These are phyloP conservation scores for Saccharum officinarum DNA, from an alignment of 176 grass and related monocot genomes.

Conservation along the genomic window DNA sequence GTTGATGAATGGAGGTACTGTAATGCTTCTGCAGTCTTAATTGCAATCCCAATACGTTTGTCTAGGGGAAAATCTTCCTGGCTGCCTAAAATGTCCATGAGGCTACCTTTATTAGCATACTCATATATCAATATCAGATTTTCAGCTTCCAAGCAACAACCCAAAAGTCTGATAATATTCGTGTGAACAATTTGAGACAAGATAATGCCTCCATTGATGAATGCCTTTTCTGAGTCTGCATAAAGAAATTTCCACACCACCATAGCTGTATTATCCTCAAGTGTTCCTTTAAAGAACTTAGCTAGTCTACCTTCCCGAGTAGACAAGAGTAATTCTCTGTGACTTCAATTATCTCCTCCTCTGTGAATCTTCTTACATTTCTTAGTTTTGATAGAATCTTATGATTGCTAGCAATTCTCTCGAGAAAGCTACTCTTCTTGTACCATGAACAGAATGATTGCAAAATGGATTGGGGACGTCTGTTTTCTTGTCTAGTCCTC, in stretches of 20 bases:
- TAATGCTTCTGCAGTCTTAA: conserved; percentile 7
- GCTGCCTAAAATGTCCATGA: neutral
- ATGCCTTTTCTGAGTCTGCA: neutral
- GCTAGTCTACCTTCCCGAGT: no score
- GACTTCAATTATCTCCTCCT: neutral
- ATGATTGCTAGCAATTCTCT: neutral
- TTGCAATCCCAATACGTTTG: neutral
- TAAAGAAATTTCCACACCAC: neutral
- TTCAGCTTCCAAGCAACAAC: neutral
- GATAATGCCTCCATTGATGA: neutral
- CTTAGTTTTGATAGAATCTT: neutral
- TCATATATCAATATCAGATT: neutral
- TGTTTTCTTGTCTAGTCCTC: neutral
- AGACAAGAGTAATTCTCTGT: neutral
- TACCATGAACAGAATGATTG: no score
- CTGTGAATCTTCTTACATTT: neutral
- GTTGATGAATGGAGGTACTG: neutral
- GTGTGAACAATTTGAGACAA: neutral
- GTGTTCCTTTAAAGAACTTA: neutral
- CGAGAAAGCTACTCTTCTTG: neutral
- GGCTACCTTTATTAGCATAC: no score
- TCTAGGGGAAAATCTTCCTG: neutral
- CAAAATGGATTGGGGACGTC: no score
- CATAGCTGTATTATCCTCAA: neutral
- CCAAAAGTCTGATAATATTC: neutral